These are phyloP conservation scores for Kwoniella botswanensis DNA, from an alignment of 768 basidiomycete species.

Conservation along the genomic window DNA sequence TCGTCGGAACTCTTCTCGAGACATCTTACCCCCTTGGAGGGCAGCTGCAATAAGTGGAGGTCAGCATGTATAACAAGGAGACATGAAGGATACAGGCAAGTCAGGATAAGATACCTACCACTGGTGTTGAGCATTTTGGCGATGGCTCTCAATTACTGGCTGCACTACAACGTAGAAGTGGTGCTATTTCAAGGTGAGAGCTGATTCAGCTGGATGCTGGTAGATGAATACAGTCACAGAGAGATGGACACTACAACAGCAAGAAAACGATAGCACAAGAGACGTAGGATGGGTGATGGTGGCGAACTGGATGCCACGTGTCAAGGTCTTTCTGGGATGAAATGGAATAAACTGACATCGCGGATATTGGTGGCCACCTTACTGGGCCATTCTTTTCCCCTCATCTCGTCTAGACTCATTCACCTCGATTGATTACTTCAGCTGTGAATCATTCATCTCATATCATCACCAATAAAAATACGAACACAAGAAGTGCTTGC, in stretches of 20 bases:
- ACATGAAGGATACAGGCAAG: not conserved
- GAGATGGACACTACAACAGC: not conserved
- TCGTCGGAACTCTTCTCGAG: slow-evolving; percentile 89
- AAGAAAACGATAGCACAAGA: not conserved
- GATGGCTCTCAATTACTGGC: not conserved
- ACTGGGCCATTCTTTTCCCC: not conserved
- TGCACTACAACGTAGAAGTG: too few relatives aligned
- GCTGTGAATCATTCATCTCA: not conserved
- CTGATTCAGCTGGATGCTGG: not conserved
- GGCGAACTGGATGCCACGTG: not conserved
- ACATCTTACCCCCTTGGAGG: slow-evolving; percentile 70
- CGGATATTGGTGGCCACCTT: slow-evolving; percentile 4
- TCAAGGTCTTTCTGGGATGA: not conserved
- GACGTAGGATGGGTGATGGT: not conserved
- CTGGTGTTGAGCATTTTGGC: slow-evolving; percentile 21
- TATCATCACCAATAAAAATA: not conserved
- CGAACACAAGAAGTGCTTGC: too few relatives aligned
- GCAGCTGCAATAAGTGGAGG: slow-evolving; percentile 20
- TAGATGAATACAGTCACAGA: not conserved
- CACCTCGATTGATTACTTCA: too few relatives aligned
- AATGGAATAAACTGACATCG: not conserved
- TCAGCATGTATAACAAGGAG: slow-evolving; percentile 5
- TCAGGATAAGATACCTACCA: slow-evolving; percentile 7
- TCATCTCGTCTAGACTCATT: too few relatives aligned
- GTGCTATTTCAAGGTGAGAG: not conserved